phyloP scores from a whole-genome alignment of 768 basidiomycete species.

The Agrocybe pediades region DNA sequence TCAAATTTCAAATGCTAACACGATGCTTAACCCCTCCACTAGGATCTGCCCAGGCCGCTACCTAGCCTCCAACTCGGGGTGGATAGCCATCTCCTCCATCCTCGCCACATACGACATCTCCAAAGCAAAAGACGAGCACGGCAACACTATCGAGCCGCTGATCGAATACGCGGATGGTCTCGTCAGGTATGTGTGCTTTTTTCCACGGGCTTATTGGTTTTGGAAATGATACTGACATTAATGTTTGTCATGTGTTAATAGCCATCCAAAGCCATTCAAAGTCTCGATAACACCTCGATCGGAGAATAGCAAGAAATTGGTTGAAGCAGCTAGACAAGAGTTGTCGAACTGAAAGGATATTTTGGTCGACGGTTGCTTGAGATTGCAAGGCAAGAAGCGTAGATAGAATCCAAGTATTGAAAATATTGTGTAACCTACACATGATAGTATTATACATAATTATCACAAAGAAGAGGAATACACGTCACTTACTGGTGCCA shows the following conservation, averaged over 20 bases:
- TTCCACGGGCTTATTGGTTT: too few species aligned
- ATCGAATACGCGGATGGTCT: neutral
- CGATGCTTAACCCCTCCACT: neutral
- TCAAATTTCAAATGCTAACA: too few species aligned
- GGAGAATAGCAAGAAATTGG: neutral
- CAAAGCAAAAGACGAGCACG: neutral
- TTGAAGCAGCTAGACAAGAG: neutral
- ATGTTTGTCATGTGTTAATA: too few species aligned
- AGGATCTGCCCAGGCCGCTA: conserved; percentile 25
- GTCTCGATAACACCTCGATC: neutral
- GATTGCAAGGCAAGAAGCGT: too few species aligned
- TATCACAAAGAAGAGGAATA: too few species aligned
- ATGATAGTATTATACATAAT: too few species aligned
- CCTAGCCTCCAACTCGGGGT: conserved; percentile 23
- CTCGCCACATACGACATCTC: neutral
- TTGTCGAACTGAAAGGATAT: too few species aligned
- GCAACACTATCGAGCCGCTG: neutral
- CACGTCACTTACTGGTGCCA: too few species aligned
- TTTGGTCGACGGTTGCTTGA: too few species aligned
- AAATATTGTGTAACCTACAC: too few species aligned
- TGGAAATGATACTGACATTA: too few species aligned
- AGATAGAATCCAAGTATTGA: too few species aligned
- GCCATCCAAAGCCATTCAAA: neutral
- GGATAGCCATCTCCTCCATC: conserved; percentile 18
- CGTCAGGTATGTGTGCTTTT: neutral